Evolutionary conservation across 805 yeast species (phyloP).

Genomic region (Pichia insulana): DNA sequence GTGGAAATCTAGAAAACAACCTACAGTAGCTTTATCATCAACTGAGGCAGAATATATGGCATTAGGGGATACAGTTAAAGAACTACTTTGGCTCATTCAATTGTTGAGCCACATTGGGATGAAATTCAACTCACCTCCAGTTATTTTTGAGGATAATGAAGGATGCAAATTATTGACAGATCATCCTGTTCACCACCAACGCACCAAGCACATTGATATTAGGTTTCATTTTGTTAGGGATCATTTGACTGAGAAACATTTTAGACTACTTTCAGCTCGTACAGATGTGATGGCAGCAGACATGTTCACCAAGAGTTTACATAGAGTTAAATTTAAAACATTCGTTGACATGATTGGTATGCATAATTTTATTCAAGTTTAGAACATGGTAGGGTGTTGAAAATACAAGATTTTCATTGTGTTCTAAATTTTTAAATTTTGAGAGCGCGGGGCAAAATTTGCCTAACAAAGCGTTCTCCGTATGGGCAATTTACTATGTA

Average conservation of each 20-base stretch:
- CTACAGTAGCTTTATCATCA: neutral
- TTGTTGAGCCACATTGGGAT: neutral
- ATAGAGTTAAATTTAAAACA: neutral
- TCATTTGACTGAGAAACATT: neutral
- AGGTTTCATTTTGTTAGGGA: slow-evolving; percentile 2
- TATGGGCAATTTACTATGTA: too few species aligned
- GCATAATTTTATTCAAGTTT: neutral
- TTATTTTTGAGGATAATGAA: slow-evolving; percentile 2
- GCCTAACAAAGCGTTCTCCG: too few species aligned
- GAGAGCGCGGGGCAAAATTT: too few species aligned
- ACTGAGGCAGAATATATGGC: slow-evolving; percentile 2
- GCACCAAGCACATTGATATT: slow-evolving; percentile 4
- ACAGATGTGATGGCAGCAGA: slow-evolving; percentile 1
- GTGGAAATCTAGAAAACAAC: slow-evolving; percentile 1
- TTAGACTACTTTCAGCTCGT: neutral
- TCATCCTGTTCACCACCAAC: slow-evolving; percentile 2
- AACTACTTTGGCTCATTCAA: neutral
- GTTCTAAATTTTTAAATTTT: too few species aligned
- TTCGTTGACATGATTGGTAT: neutral
- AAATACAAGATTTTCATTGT: neutral
- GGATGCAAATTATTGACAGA: neutral
- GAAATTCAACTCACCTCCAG: neutral
- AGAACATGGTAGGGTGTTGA: slow-evolving; percentile 5
- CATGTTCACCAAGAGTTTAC: neutral
- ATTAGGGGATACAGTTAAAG: slow-evolving; percentile 1